Percentiles rank a stretch among this genome's conserved stretches.
phyloP scores from a whole-genome alignment of 441 rosid genomes.

The Cnidoscolus chayamansa region DNA sequence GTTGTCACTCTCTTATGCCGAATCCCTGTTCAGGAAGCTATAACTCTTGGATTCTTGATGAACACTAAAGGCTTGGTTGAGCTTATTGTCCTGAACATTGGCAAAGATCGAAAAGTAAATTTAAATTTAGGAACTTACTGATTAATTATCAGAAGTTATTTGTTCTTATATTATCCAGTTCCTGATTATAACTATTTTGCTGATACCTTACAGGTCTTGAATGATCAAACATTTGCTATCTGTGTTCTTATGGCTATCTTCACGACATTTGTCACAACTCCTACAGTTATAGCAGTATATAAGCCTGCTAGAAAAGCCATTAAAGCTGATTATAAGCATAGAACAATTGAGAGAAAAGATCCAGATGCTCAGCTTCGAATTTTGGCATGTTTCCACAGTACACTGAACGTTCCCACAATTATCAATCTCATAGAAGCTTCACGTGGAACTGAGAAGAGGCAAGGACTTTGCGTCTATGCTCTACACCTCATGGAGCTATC shows the following conservation, averaged over 20 bases:
- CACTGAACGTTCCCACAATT: conserved; percentile 61
- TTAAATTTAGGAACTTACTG: not conserved
- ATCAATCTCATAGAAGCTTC: conserved; percentile 79
- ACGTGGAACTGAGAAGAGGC: conserved; percentile 55
- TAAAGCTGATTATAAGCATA: conserved; percentile 50
- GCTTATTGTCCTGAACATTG: conserved; percentile 40
- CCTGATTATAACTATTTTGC: not conserved
- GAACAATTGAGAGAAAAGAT: conserved; percentile 53
- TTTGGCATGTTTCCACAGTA: conserved; percentile 65
- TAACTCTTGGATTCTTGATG: conserved; percentile 70
- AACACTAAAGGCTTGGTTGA: conserved; percentile 68
- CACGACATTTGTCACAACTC: conserved; percentile 85
- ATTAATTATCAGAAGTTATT: too few species aligned
- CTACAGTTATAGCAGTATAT: conserved; percentile 59
- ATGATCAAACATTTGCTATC: conserved; percentile 74
- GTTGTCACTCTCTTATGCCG: conserved; percentile 51
- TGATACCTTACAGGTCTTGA: conserved; percentile 45
- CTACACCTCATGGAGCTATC: conserved; percentile 44
- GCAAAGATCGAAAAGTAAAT: conserved; percentile 73
- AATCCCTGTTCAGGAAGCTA: conserved; percentile 58
- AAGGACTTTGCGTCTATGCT: conserved; percentile 49
- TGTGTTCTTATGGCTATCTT: conserved; percentile 78
- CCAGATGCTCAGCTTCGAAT: conserved; percentile 53
- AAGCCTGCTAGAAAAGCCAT: conserved; percentile 59
- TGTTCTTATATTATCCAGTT: not conserved